A percentile compares a stretch with the other conserved stretches of the same genome.
Evolutionary conservation across 768 basidiomycete species (phyloP).

Genomic region (Exsudoporus frostii): DNA sequence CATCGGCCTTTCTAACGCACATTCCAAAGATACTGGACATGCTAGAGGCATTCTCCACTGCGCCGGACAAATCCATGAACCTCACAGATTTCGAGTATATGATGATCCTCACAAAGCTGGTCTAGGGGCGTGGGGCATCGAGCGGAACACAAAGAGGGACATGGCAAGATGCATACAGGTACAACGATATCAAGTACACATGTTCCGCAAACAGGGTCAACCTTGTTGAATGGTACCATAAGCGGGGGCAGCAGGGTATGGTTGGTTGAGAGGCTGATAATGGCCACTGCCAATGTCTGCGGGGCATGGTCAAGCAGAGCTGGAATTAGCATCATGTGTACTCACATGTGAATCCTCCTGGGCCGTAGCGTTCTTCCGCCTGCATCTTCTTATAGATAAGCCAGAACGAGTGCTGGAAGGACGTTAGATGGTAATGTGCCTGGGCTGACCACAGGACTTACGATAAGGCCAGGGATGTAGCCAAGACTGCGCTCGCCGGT

Average conservation of each 20-base stretch:
- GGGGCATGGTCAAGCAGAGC: not conserved
- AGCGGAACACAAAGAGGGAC: not conserved
- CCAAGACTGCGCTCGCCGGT: slow-evolving; percentile 50
- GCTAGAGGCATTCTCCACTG: slow-evolving; percentile 72
- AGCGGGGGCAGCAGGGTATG: slow-evolving; percentile 25
- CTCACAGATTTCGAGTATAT: slow-evolving; percentile 72
- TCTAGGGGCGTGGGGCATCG: not conserved
- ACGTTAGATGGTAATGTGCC: not conserved
- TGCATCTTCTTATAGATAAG: slow-evolving; percentile 88
- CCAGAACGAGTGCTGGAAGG: slow-evolving; percentile 74
- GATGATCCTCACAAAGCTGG: slow-evolving; percentile 57
- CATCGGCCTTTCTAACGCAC: not conserved
- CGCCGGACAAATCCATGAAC: slow-evolving; percentile 63
- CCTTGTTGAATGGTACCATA: slow-evolving; percentile 34
- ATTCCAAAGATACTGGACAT: slow-evolving; percentile 68
- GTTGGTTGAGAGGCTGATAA: slow-evolving; percentile 30
- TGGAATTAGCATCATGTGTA: slow-evolving; percentile 7
- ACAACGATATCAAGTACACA: not conserved
- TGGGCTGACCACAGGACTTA: slow-evolving; percentile 22
- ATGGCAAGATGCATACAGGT: slow-evolving; percentile 2
- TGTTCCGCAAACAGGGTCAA: slow-evolving; percentile 1
- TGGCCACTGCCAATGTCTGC: slow-evolving; percentile 39
- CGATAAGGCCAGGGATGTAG: slow-evolving; percentile 65
- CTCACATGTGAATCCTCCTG: slow-evolving; percentile 74
- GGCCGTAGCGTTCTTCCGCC: slow-evolving; percentile 79